Evolutionary conservation across 2,329 filamentous ascomycete genomes (phyloP).

Genomic region (Aspergillus brunneoviolaceus): DNA sequence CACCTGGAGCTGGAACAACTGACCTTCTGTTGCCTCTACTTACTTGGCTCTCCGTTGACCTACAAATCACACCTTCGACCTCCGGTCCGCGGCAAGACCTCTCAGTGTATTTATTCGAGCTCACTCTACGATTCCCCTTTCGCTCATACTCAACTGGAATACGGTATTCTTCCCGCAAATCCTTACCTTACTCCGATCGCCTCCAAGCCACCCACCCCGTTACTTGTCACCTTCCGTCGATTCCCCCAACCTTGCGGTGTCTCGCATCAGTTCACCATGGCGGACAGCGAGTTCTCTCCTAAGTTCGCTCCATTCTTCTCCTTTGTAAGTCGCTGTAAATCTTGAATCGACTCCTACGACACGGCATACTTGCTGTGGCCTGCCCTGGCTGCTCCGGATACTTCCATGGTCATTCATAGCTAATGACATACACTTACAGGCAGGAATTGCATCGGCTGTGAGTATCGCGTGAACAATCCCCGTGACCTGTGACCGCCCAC

Average conservation of each 20-base stretch:
- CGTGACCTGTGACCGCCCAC: constrained; percentile 13
- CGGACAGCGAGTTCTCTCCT: constrained; percentile 54
- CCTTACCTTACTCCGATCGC: not conserved
- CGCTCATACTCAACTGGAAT: not conserved
- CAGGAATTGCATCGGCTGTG: constrained; percentile 51
- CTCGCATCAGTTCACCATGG: constrained; percentile 33
- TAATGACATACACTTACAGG: constrained; percentile 38
- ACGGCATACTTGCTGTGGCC: too few species aligned
- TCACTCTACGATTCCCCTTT: not conserved
- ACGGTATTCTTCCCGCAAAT: not conserved
- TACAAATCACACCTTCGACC: not conserved
- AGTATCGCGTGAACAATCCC: constrained; percentile 24
- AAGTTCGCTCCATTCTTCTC: constrained; percentile 68
- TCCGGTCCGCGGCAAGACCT: not conserved
- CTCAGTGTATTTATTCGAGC: too few species aligned
- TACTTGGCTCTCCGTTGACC: not conserved
- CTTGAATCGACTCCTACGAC: too few species aligned
- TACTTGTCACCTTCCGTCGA: not conserved
- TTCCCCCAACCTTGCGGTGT: constrained; percentile 1
- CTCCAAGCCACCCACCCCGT: not conserved
- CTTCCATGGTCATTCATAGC: not conserved
- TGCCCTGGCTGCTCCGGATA: not conserved
- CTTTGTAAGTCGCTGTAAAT: constrained; percentile 53
- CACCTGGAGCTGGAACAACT: not conserved
- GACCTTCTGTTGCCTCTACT: not conserved